Evolutionary conservation across 768 basidiomycete genomes (phyloP).

Genomic region (Tricholoma hemisulphureum): DNA sequence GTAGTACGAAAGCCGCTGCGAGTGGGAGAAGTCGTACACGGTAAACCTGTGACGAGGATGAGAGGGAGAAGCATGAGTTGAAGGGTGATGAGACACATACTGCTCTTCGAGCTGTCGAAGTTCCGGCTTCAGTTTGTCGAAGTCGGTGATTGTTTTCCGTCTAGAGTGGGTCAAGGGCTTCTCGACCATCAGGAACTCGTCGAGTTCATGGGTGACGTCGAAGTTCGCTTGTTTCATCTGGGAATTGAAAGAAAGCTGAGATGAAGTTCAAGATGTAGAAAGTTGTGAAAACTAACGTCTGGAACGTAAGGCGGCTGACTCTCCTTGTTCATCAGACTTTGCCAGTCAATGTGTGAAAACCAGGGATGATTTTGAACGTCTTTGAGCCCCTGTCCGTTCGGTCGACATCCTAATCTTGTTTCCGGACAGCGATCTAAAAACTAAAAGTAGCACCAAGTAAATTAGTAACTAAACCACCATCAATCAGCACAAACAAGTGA

Average conservation of each 20-base stretch:
- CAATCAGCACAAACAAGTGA: constrained; percentile 4
- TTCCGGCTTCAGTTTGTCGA: constrained; percentile 89
- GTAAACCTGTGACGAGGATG: constrained; percentile 62
- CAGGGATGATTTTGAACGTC: constrained; percentile 84
- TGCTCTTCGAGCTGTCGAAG: constrained; percentile 91
- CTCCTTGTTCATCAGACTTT: constrained; percentile 65
- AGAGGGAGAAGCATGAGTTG: constrained; percentile 1
- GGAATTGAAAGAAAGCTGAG: constrained; percentile 6
- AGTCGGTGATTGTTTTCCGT: constrained; percentile 82
- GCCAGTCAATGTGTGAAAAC: constrained; percentile 85
- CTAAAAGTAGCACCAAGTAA: constrained; percentile 40
- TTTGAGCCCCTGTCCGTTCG: constrained; percentile 66
- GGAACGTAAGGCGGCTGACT: constrained; percentile 84
- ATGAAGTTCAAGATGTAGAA: background rate
- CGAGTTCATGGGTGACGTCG: constrained; percentile 94
- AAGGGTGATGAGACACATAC: constrained; percentile 42
- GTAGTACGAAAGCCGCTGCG: constrained; percentile 81
- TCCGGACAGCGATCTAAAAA: constrained; percentile 80
- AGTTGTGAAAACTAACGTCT: constrained; percentile 62
- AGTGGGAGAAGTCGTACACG: constrained; percentile 78
- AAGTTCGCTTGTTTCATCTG: constrained; percentile 98
- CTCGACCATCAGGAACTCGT: constrained; percentile 96
- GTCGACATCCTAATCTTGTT: constrained; percentile 77
- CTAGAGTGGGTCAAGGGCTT: constrained; percentile 96
- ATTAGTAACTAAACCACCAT: constrained; percentile 15